Percentiles rank a stretch among this genome's conserved stretches.
These are phyloP conservation scores for Farysia itapuensis DNA, from an alignment of 1,284 basidiomycete species.

Conservation along the genomic window DNA sequence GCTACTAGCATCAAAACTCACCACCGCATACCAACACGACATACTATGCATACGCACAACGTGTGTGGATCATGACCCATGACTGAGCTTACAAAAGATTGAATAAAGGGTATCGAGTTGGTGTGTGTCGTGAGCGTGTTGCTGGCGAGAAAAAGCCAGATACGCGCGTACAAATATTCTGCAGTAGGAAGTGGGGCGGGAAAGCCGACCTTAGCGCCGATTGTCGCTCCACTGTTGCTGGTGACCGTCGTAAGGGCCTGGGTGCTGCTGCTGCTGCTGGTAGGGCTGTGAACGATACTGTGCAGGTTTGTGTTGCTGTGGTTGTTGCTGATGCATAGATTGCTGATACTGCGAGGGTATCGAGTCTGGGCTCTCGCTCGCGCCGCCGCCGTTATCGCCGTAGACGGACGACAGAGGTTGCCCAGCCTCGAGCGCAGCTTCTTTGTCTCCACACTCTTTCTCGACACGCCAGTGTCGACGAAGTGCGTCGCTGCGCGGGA, in stretches of 20 bases:
- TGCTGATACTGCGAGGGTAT: too few relatives aligned
- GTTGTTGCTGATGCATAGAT: constrained; percentile 4
- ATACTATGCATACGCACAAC: too few relatives aligned
- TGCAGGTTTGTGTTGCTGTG: background rate
- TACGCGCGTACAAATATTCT: too few relatives aligned
- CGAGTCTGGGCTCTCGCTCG: too few relatives aligned
- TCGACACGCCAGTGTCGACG: constrained; percentile 56
- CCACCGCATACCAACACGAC: background rate
- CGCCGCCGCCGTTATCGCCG: constrained; percentile 8
- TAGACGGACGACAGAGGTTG: constrained; percentile 22
- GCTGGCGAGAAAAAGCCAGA: too few relatives aligned
- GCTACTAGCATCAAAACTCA: constrained; percentile 3
- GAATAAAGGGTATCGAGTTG: too few relatives aligned
- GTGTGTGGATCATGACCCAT: too few relatives aligned
- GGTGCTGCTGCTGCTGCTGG: constrained; percentile 10
- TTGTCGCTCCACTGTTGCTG: too few relatives aligned
- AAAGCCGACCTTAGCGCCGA: too few relatives aligned
- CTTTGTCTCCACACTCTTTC: constrained; percentile 51
- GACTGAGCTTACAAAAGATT: too few relatives aligned
- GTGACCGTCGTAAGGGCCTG: background rate
- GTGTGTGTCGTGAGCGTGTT: too few relatives aligned
- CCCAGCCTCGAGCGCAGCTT: constrained; percentile 43
- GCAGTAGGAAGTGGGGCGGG: too few relatives aligned
- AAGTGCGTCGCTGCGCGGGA: constrained; percentile 56
- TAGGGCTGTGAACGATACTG: constrained; percentile 6